phyloP scores from a whole-genome alignment of 805 yeast genomes.

The Candida boleticola region DNA sequence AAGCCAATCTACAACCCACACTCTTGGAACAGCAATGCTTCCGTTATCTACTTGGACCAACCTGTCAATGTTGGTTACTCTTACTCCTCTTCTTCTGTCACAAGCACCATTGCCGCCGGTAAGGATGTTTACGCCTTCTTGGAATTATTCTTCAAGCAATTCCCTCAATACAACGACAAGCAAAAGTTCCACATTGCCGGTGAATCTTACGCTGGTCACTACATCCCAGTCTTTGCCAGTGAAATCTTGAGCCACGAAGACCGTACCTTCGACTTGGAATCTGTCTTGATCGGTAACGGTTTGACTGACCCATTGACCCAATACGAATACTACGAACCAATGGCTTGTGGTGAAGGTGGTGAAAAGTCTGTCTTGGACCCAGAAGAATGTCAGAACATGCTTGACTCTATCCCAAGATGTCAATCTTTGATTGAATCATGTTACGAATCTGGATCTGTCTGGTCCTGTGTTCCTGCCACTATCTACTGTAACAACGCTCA shows the following conservation, averaged over 20 bases:
- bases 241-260: slow-evolving; percentile 42
- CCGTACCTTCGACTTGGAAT: slow-evolving; percentile 54
- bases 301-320: slow-evolving; percentile 82
- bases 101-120: slow-evolving; percentile 32
- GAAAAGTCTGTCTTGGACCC: slow-evolving; percentile 68
- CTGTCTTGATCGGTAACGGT: slow-evolving; percentile 91
- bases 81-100: slow-evolving; percentile 17
- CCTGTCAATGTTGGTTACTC: slow-evolving; percentile 27
- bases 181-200: slow-evolving; percentile 38
- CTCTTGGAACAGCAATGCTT: slow-evolving; percentile 30
- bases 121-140: slow-evolving; percentile 35
- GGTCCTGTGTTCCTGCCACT: slow-evolving; percentile 90
- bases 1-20: slow-evolving; percentile 26
- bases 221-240: slow-evolving; percentile 44
- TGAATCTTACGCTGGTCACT: slow-evolving; percentile 48
- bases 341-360: slow-evolving; percentile 94
- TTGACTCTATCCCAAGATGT: slow-evolving; percentile 68
- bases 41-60: slow-evolving; percentile 25
- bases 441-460: slow-evolving; percentile 68
- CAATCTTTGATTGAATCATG: slow-evolving; percentile 71
- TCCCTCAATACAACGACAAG: slow-evolving; percentile 27
- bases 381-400: slow-evolving; percentile 68
- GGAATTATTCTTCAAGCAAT: slow-evolving; percentile 36
- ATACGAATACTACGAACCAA: slow-evolving; percentile 77
- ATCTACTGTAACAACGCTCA: slow-evolving; percentile 85